Percentiles rank a stretch among this genome's conserved stretches.
These are phyloP conservation scores for Hirsutella minnesotensis DNA, from an alignment of 2,329 filamentous ascomycete species.

Conservation along the genomic window DNA sequence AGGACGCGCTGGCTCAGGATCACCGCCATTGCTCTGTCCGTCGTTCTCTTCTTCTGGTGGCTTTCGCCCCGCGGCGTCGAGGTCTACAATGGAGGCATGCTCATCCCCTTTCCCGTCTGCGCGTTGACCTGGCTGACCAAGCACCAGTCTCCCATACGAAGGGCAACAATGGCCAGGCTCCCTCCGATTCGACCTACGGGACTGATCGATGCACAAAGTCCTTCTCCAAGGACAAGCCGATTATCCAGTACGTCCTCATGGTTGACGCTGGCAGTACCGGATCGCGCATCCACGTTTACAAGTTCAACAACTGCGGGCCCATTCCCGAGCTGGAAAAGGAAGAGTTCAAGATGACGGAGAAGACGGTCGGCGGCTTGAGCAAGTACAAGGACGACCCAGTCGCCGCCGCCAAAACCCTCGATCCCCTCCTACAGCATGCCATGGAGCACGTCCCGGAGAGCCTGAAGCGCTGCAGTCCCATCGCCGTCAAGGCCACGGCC, in stretches of 20 bases:
- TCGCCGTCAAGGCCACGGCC: slow-evolving; percentile 97
- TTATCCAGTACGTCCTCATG: slow-evolving; percentile 97
- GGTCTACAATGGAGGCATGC: slow-evolving; percentile 35
- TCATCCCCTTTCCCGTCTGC: not conserved
- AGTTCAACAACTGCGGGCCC: slow-evolving; percentile 95
- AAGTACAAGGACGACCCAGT: slow-evolving; percentile 79
- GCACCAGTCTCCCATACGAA: slow-evolving; percentile 11
- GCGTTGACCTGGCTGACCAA: not conserved
- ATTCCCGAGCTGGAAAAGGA: slow-evolving; percentile 93
- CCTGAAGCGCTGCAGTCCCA: slow-evolving; percentile 80
- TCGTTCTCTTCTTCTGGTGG: slow-evolving; percentile 52
- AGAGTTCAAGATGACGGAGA: slow-evolving; percentile 86
- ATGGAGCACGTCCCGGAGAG: slow-evolving; percentile 75
- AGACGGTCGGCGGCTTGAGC: slow-evolving; percentile 72
- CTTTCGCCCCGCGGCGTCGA: slow-evolving; percentile 47
- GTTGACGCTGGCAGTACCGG: slow-evolving; percentile 96
- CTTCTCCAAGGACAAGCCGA: slow-evolving; percentile 75
- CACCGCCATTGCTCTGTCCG: slow-evolving; percentile 45
- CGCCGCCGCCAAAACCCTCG: slow-evolving; percentile 79
- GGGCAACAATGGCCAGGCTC: slow-evolving; percentile 33
- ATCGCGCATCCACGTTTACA: slow-evolving; percentile 95
- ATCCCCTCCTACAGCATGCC: slow-evolving; percentile 77
- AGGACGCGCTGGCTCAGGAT: slow-evolving; percentile 55
- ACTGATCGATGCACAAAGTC: slow-evolving; percentile 73
- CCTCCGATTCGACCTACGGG: slow-evolving; percentile 49